Base-by-base conservation (phyloP, 2,329 filamentous ascomycete genomes). In the Ceratocystis alfenasii region DNA sequence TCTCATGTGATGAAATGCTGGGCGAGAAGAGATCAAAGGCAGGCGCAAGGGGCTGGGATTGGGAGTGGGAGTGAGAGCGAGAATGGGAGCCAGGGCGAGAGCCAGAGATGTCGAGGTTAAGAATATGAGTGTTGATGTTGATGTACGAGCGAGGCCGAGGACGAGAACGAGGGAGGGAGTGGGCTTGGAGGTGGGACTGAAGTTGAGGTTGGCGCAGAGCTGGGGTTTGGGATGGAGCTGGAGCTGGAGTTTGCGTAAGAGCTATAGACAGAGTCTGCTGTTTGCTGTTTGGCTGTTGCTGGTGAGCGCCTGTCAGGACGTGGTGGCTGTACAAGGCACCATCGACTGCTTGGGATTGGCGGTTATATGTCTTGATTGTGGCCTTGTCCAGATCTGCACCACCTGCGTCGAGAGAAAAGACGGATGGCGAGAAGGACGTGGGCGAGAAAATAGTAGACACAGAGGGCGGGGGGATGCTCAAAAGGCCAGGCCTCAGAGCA, bases 21-120 rank as follows among this genome's bases (percentile, higher is more conserved):
- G 66, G 64, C 44, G 66, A 63, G 15, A 65, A 65, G 5, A 65
- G 33, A 41, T 55, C 63, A 41, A 63, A 65, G 45, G 63, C 63
- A 17, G 62, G 48, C 41, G 60, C 36, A 20, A 36, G 46, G 25
- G 30, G 12, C 28, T 41, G 30, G 28, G 65, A 12, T 15, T 59
- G 57, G 7, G 41, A 15, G 25, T 36, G 62, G 25, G 15, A 30
- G 20, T n/a, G 44, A 30, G 45, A 33, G 22, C 12, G 48, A 17
- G 48, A 15, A 28, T 25, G 46, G 36, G 3, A 48, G 46, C 46
- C n/a, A 48, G 46, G 15, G 20, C n/a, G 17, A n/a, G 17, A 48
- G 46, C n/a, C 46, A n/a, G 46, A 41, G 36, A 41, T 15, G 36
- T 41, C 36, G 36, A 41, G 36, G 36, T 41, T 41, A 41, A 41